phyloP scores from a whole-genome alignment of 345 rosid genomes.

The Clausena lansium region DNA sequence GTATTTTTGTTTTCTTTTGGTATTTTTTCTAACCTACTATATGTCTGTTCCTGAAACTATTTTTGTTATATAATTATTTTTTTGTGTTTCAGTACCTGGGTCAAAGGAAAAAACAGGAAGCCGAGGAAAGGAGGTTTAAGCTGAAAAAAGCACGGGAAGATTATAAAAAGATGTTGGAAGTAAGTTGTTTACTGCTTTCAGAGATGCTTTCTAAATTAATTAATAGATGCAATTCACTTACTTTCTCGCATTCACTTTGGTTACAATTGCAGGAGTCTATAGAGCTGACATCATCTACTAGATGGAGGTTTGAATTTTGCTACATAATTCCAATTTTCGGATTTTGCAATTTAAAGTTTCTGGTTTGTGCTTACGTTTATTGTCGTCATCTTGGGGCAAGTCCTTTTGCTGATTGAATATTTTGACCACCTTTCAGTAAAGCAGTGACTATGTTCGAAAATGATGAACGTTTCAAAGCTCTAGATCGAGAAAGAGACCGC shows the following conservation, averaged over 20 bases:
- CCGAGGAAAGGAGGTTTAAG: conserved; percentile 89
- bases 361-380: conserved; percentile 11
- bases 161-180: conserved; percentile 92
- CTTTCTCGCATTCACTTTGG: conserved; percentile 14
- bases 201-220: conserved; percentile 16
- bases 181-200: conserved; percentile 33
- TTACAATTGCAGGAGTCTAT: conserved; percentile 60
- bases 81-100: conserved; percentile 72
- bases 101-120: conserved; percentile 92
- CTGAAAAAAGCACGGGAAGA: conserved; percentile 96
- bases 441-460: conserved; percentile 81
- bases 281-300: conserved; percentile 80
- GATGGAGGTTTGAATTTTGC: conserved; percentile 72
- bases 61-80: background rate
- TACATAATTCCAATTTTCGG: background rate
- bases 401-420: conserved; percentile 25
- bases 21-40: conserved; percentile 12
- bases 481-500: conserved; percentile 82
- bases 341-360: background rate
- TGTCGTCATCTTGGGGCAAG: background rate
- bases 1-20: background rate
- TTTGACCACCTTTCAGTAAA: conserved; percentile 55
- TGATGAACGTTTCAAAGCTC: conserved; percentile 94
- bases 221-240: conserved; percentile 18
- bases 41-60: background rate